Percentiles rank a stretch among this genome's conserved stretches.
phyloP scores from a whole-genome alignment of 2,329 filamentous ascomycete genomes.

The Sarocladiaceae sp. region DNA sequence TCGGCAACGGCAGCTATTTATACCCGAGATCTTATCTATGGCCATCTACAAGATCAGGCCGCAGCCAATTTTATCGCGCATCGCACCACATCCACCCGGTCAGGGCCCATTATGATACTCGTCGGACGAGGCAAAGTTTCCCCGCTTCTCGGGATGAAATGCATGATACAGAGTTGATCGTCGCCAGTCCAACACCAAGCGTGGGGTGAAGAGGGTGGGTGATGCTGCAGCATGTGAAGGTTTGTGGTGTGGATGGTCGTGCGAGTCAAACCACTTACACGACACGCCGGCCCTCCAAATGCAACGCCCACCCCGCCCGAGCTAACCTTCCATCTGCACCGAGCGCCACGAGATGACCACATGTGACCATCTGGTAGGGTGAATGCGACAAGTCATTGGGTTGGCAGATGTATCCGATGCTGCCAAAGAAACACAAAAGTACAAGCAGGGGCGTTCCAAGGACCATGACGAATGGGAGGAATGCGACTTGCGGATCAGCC shows the following conservation, averaged over 20 bases:
- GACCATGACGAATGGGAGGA: neutral
- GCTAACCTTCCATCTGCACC: neutral
- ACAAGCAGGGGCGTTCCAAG: too few relatives aligned
- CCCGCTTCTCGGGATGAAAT: constrained; percentile 6
- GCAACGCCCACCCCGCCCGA: neutral
- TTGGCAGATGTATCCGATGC: neutral
- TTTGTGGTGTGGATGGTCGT: neutral
- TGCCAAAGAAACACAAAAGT: neutral
- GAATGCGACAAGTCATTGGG: neutral
- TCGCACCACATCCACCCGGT: neutral
- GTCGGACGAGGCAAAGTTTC: neutral
- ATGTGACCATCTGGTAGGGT: constrained; percentile 4
- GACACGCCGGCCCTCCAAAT: neutral
- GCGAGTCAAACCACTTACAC: constrained; percentile 6
- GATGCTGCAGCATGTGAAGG: neutral
- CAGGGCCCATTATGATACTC: neutral
- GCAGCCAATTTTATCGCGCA: constrained; percentile 3
- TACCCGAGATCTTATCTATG: neutral
- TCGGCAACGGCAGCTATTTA: constrained; percentile 4
- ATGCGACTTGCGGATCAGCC: neutral
- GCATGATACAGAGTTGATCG: constrained; percentile 8
- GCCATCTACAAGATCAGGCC: neutral
- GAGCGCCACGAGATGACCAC: neutral
- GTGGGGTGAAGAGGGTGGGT: neutral
- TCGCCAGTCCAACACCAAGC: neutral